Conservation (phyloP, 108 stramenopile species). For the Nitzschia sp. region DNA sequence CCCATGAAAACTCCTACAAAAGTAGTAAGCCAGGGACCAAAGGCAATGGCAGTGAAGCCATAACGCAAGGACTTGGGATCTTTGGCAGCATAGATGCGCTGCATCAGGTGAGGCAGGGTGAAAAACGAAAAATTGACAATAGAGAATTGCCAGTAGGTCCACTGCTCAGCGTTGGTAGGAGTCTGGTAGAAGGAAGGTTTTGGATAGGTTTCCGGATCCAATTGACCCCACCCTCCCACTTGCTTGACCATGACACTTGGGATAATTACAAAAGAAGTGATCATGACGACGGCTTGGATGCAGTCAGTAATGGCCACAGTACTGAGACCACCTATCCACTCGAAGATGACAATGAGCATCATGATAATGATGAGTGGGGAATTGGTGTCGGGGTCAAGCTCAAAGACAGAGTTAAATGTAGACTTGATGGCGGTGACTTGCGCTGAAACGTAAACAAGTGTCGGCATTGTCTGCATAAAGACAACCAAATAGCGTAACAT, state of each 20-base stretch:
- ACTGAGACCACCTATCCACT: constrained; percentile 37
- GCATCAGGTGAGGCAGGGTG: constrained; percentile 33
- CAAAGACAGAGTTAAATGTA: constrained; percentile 38
- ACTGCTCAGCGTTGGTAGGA: constrained; percentile 14
- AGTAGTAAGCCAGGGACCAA: constrained; percentile 25
- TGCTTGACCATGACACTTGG: constrained; percentile 17
- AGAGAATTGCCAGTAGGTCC: constrained; percentile 30
- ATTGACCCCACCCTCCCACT: constrained; percentile 21
- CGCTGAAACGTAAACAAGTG: constrained; percentile 32
- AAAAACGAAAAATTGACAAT: constrained; percentile 36
- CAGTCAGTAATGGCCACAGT: constrained; percentile 31
- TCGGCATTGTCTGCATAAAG: constrained; percentile 25
- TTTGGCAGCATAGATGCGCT: constrained; percentile 33
- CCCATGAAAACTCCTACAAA: constrained; percentile 41
- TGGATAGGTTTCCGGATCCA: constrained; percentile 28
- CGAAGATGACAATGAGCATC: constrained; percentile 31
- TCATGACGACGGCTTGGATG: constrained; percentile 33
- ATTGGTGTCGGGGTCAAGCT: constrained; percentile 16
- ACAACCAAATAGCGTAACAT: constrained; percentile 23
- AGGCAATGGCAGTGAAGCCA: constrained; percentile 9
- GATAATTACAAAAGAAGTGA: constrained; percentile 17
- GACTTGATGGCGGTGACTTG: constrained; percentile 29
- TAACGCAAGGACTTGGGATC: constrained; percentile 22
- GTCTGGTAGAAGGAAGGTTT: constrained; percentile 33
- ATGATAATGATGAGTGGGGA: constrained; percentile 33